Percentiles rank a stretch among this genome's conserved stretches.
These are phyloP conservation scores for Fusarium poae DNA, from an alignment of 2,329 filamentous ascomycete species.

Conservation along the genomic window DNA sequence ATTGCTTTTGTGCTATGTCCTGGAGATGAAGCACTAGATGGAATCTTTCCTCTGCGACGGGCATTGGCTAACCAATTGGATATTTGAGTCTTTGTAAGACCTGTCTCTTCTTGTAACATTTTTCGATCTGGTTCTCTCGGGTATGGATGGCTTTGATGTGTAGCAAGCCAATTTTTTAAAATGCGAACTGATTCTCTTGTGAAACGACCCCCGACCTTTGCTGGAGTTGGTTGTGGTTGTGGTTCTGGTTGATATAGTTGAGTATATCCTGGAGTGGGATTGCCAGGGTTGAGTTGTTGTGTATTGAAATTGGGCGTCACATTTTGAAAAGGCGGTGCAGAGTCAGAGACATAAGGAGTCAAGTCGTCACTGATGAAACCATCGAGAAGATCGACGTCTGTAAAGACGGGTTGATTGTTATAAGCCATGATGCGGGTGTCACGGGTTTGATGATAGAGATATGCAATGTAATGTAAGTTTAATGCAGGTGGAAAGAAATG, in stretches of 20 bases:
- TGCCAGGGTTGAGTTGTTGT: constrained; percentile 1
- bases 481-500: constrained; percentile 29
- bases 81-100: constrained; percentile 82
- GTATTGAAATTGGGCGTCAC: background rate
- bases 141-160: constrained; percentile 82
- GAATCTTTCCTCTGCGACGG: constrained; percentile 79
- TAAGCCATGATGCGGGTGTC: constrained; percentile 16
- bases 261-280: background rate
- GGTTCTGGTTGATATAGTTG: background rate
- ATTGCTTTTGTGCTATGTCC: constrained; percentile 55
- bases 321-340: constrained; percentile 13
- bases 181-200: constrained; percentile 80
- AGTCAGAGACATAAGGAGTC: constrained; percentile 29
- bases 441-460: background rate
- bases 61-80: constrained; percentile 92
- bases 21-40: constrained; percentile 33
- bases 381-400: constrained; percentile 37
- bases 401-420: constrained; percentile 19
- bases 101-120: constrained; percentile 77
- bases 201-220: constrained; percentile 56
- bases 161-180: constrained; percentile 82
- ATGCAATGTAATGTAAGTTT: constrained; percentile 16
- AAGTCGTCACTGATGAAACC: constrained; percentile 35
- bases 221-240: constrained; percentile 28
- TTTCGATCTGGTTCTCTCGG: constrained; percentile 86